Conservation (phyloP, 352 stramenopile genomes). For the Globisporangium paddicum region DNA sequence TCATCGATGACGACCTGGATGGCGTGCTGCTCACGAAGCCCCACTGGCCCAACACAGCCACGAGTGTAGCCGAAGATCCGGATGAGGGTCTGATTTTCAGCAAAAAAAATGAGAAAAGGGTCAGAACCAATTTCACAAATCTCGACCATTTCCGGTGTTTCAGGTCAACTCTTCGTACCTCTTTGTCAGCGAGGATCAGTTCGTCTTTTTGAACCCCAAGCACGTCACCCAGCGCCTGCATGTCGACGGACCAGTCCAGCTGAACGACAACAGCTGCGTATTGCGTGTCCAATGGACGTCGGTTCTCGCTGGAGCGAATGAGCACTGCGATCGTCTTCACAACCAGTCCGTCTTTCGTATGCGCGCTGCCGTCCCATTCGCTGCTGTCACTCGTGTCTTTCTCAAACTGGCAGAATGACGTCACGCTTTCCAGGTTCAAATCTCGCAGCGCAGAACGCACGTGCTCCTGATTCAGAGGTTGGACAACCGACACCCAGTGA, state of each 20-base stretch:
- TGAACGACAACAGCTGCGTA: slow-evolving; percentile 51
- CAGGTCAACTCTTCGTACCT: slow-evolving; percentile 23
- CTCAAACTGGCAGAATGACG: slow-evolving; percentile 21
- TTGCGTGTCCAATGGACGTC: too few relatives aligned
- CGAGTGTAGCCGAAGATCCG: slow-evolving; percentile 62
- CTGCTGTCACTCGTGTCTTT: too few relatives aligned
- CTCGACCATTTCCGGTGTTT: neutral
- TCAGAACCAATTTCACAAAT: neutral
- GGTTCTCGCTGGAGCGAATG: too few relatives aligned
- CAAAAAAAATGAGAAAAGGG: slow-evolving; percentile 1
- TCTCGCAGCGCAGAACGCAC: slow-evolving; percentile 29
- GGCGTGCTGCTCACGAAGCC: slow-evolving; percentile 39
- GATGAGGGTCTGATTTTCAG: slow-evolving; percentile 34
- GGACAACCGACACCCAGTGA: slow-evolving; percentile 17
- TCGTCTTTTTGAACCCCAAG: slow-evolving; percentile 23
- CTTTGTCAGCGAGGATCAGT: slow-evolving; percentile 39
- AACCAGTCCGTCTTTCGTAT: slow-evolving; percentile 23
- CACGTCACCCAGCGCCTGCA: slow-evolving; percentile 27
- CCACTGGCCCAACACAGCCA: slow-evolving; percentile 58
- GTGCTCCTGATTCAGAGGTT: slow-evolving; percentile 20
- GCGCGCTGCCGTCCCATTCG: slow-evolving; percentile 13
- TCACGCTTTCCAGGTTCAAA: slow-evolving; percentile 13
- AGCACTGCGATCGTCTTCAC: slow-evolving; percentile 67
- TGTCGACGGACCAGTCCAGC: slow-evolving; percentile 48
- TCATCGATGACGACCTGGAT: slow-evolving; percentile 57